Base-by-base conservation (phyloP, 257 asterid species). In the Solanum acaule region DNA sequence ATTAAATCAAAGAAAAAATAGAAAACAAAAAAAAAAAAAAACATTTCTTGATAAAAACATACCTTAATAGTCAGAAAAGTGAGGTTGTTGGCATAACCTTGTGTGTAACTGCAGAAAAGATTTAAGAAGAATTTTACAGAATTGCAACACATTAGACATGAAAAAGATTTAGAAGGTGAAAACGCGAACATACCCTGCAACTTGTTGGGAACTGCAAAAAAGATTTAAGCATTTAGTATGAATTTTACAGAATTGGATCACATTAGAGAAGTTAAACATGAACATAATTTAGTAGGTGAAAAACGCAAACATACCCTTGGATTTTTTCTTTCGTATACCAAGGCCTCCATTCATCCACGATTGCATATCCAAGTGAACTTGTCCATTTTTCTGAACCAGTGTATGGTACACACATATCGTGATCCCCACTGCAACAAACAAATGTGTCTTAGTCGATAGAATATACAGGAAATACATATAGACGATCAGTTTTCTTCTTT, bases 331-430 rank as follows among this genome's bases (percentile, higher is more conserved):
- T 88, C 40, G 93, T 95, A 16, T 46, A 34, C 99, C 99, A 97
- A 68, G 96, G 92, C 94, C 99, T 95, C 98, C 98, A 95, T 83
- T 91, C 95, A 52, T 96, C 98, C 10, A 93, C 89, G 82, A 86
- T 92, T 90, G 92, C 89, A 88, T 97, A 96, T 87, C 99, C 99
- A 13, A 97, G 16, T 25, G 99, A 95, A 89, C 95, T 92, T 56
- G 98, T 94, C 99, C 98, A 97, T 12, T 95, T 98, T 92, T 96
- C 90, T 79, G 93, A 94, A 82, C 99, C 99, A 27, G 96, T 97
- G 77, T 23, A 97, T 7, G 99, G 99, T 27, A 97, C 98, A 89
- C 99, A 97, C 98, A 97, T 93, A 90, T 96, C 99, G 90, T 97
- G 99, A 92, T 97, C 99, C 38, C 99, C 98, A 31, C 98, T 97